phyloP scores from a whole-genome alignment of 2,329 filamentous ascomycete species.

The Penicillium sp. region DNA sequence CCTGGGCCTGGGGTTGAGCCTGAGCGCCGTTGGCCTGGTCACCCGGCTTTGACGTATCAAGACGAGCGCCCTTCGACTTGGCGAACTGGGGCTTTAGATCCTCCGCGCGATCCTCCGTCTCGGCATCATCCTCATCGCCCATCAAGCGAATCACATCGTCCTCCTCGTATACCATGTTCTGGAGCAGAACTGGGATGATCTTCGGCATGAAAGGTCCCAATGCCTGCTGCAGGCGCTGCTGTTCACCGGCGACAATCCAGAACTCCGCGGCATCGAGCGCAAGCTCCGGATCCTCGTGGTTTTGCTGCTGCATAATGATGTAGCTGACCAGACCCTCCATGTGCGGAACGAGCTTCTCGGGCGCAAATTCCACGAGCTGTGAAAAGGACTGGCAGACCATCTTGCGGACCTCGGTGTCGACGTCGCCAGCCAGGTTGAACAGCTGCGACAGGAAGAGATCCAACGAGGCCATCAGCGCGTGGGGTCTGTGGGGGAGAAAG shows the following conservation, averaged over 20 bases:
- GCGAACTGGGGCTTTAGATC: slow-evolving; percentile 94
- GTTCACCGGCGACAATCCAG: slow-evolving; percentile 90
- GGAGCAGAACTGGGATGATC: slow-evolving; percentile 84
- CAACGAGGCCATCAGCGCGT: slow-evolving; percentile 75
- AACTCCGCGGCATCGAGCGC: slow-evolving; percentile 96
- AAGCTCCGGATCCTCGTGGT: slow-evolving; percentile 76
- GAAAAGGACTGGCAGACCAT: slow-evolving; percentile 94
- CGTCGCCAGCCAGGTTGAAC: slow-evolving; percentile 75
- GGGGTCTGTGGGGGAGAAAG: slow-evolving; percentile 80
- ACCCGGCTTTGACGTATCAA: slow-evolving; percentile 50
- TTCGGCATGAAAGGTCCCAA: slow-evolving; percentile 75
- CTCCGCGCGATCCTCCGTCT: slow-evolving; percentile 82
- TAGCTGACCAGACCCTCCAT: slow-evolving; percentile 87
- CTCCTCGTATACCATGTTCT: slow-evolving; percentile 94
- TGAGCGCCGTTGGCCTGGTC: slow-evolving; percentile 43
- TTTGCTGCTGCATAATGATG: slow-evolving; percentile 83
- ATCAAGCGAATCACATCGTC: slow-evolving; percentile 87
- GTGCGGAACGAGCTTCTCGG: slow-evolving; percentile 86
- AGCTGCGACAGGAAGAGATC: slow-evolving; percentile 79
- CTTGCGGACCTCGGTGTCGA: slow-evolving; percentile 76
- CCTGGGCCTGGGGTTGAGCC: slow-evolving; percentile 38
- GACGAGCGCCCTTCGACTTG: slow-evolving; percentile 62
- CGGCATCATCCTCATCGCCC: slow-evolving; percentile 81
- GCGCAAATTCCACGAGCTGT: slow-evolving; percentile 82
- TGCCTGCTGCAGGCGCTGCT: slow-evolving; percentile 71